phyloP scores from a whole-genome alignment of 2,329 filamentous ascomycete species.

The Ophiostoma himal-ulmi region DNA sequence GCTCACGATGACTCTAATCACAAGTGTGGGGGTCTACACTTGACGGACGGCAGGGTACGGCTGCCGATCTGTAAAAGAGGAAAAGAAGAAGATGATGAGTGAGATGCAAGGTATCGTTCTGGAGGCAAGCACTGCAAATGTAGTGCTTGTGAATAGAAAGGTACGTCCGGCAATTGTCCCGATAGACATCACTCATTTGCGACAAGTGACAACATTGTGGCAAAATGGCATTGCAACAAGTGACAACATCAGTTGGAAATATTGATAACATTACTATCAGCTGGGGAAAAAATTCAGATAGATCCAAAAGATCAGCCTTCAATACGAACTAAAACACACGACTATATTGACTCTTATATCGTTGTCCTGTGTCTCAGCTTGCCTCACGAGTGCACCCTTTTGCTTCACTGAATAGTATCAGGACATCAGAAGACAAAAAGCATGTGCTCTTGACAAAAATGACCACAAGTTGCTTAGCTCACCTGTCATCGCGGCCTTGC shows the following conservation, averaged over 20 bases:
- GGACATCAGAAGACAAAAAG: constrained; percentile 7
- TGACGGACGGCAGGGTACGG: constrained; percentile 13
- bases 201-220: not conserved
- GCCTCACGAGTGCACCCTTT: constrained; percentile 7
- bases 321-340: not conserved
- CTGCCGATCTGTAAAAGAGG: constrained; percentile 15
- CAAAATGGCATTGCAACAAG: too few species aligned
- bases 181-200: not conserved
- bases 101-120: not conserved
- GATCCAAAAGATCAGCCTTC: not conserved
- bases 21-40: constrained; percentile 14
- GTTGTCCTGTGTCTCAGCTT: not conserved
- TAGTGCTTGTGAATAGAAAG: not conserved
- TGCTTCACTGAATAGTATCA: not conserved
- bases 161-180: not conserved
- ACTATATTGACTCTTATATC: not conserved
- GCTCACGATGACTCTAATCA: constrained; percentile 13
- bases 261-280: not conserved
- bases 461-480: not conserved
- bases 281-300: not conserved
- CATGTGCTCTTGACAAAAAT: not conserved
- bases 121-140: not conserved
- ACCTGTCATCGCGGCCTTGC: too few species aligned
- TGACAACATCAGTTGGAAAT: not conserved
- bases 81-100: not conserved